These are phyloP conservation scores for Cystofilobasidium bisporidii DNA, from an alignment of 768 basidiomycete species.

Conservation along the genomic window DNA sequence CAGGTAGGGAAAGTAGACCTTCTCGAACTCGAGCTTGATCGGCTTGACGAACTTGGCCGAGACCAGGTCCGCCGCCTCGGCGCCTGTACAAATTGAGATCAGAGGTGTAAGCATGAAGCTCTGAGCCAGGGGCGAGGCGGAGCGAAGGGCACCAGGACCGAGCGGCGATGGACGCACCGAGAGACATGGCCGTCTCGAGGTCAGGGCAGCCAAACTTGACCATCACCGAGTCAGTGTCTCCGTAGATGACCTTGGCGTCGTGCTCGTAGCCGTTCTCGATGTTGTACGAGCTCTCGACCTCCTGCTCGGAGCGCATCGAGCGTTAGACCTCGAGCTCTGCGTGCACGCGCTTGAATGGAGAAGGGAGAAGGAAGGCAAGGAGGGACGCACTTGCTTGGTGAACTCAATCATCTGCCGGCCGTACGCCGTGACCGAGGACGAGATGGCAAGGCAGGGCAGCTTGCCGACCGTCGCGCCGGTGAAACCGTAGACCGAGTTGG, in stretches of 20 bases:
- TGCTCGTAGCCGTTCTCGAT: conserved; percentile 73
- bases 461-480: conserved; percentile 97
- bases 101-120: not conserved
- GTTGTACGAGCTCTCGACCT: conserved; percentile 80
- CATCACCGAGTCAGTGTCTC: conserved; percentile 99
- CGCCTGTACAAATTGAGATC: conserved; percentile 51
- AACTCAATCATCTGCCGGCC: conserved; percentile 98
- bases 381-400: conserved; percentile 70
- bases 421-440: conserved; percentile 88
- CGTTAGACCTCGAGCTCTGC: too few species aligned
- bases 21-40: conserved; percentile 98
- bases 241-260: conserved; percentile 91
- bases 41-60: conserved; percentile 84
- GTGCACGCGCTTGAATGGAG: not conserved
- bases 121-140: not conserved
- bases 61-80: conserved; percentile 84
- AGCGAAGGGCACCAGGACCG: not conserved
- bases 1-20: conserved; percentile 96
- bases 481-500: conserved; percentile 98
- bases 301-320: conserved; percentile 38
- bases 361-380: not conserved
- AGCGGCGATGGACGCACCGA: conserved; percentile 54
- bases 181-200: conserved; percentile 72
- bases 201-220: conserved; percentile 89
- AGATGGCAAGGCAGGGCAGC: conserved; percentile 88